Evolutionary conservation across 768 basidiomycete genomes (phyloP), one percentile per base, ranked within the genome.

Genomic region (Termitomyces sp.): DNA sequence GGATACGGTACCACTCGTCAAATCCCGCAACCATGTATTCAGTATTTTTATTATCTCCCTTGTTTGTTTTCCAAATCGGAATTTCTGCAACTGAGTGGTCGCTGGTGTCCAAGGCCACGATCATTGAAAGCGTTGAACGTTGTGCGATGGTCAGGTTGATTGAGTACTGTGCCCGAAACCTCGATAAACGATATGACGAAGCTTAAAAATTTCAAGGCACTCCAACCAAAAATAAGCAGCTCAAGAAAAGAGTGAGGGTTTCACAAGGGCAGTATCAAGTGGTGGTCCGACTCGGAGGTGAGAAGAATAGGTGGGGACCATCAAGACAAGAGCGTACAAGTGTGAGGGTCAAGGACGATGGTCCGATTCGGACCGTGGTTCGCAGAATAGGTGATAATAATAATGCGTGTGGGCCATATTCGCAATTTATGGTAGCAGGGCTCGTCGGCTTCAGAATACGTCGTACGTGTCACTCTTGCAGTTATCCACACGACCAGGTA

Each of bases 401-500:
- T 25, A 25, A 25, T 25, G 25, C 25, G 25, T 25, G 1, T 25
- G 25, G 25, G 25, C 1, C 25, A 25, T 17, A 15, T 17, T 42
- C 15, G 11, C 40, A 6, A 17, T 42, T 17, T 10, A 32, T 51
- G 34, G 9, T 51, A 7, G 15, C 29, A 36, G 37, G 51, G 34
- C 37, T 37, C 32, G 31, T 25, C 20, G 8, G 46, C 46, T 38
- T 56, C 7, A 53, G 79, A 65, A 71, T 71, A 31, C 67, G 47
- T 58, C 73, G 74, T 53, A 40, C 4, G 69, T 66, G 66, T 73
- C 72, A 53, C 71, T 73, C 66, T 79, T 77, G 56, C 64, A 66
- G 67, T 81, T 81, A 4, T 25, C 79, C 79, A 40, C 80, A 76
- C 0, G 80, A 81, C 69, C 72, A 76, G 17, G 79, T 81, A 34